phyloP scores from a whole-genome alignment of 495 filamentous ascomycete species.

The Xylaria scruposa region DNA sequence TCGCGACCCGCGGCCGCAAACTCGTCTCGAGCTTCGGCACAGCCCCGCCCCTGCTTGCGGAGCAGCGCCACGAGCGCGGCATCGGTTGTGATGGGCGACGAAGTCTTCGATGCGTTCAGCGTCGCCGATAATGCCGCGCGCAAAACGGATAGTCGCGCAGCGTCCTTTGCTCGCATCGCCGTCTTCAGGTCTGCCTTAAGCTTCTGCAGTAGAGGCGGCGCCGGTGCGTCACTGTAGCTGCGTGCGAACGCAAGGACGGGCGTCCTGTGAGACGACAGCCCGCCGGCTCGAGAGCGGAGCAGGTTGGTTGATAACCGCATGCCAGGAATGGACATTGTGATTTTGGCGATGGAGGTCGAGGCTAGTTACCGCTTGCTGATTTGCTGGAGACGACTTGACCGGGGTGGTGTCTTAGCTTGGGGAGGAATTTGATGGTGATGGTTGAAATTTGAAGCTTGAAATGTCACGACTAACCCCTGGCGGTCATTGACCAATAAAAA shows the following conservation, averaged over 20 bases:
- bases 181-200: slow-evolving; percentile 64
- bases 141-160: slow-evolving; percentile 59
- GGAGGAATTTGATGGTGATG: slow-evolving; percentile 5
- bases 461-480: background rate
- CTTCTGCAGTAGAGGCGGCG: slow-evolving; percentile 51
- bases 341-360: background rate
- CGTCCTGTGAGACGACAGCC: background rate
- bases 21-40: slow-evolving; percentile 52
- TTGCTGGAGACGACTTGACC: background rate
- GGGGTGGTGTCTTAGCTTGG: background rate
- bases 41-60: slow-evolving; percentile 48
- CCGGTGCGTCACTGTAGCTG: slow-evolving; percentile 47
- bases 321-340: slow-evolving; percentile 23
- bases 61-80: slow-evolving; percentile 61
- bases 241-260: slow-evolving; percentile 29
- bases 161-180: slow-evolving; percentile 66
- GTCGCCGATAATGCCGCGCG: slow-evolving; percentile 59
- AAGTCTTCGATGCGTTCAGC: slow-evolving; percentile 64
- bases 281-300: slow-evolving; percentile 21
- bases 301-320: slow-evolving; percentile 21
- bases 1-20: slow-evolving; percentile 56
- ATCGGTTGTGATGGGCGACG: slow-evolving; percentile 61
- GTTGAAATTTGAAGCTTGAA: slow-evolving; percentile 17
- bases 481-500: slow-evolving; percentile 13
- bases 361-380: background rate